Conservation (phyloP, 2,329 filamentous ascomycete species). For the Fusarium pilosicola region DNA sequence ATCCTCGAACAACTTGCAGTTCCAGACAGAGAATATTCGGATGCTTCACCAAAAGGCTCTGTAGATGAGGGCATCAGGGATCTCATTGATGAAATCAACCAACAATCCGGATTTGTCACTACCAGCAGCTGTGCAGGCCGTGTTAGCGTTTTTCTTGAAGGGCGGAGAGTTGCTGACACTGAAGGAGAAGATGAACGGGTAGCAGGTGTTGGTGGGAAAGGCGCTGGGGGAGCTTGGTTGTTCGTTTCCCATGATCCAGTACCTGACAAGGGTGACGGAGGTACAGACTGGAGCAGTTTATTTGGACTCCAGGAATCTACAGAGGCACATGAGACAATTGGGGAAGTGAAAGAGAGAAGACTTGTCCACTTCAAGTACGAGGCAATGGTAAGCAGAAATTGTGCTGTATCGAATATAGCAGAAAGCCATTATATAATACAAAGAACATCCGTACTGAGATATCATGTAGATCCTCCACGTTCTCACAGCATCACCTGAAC, state of each 20-base stretch:
- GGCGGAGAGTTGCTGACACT: conserved; percentile 58
- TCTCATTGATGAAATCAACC: conserved; percentile 83
- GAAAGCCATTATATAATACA: conserved; percentile 38
- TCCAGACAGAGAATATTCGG: conserved; percentile 77
- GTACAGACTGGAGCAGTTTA: conserved; percentile 46
- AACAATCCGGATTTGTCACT: conserved; percentile 79
- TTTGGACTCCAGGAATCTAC: conserved; percentile 43
- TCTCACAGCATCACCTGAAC: conserved; percentile 76
- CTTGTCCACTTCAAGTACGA: conserved; percentile 91
- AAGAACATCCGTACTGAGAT: conserved; percentile 38
- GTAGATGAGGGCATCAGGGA: conserved; percentile 82
- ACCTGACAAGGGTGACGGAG: conserved; percentile 40
- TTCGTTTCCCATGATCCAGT: conserved; percentile 87
- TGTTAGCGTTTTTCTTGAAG: conserved; percentile 89
- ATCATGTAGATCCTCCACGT: conserved; percentile 82
- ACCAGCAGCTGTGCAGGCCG: conserved; percentile 93
- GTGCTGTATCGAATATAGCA: not conserved
- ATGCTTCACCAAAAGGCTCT: conserved; percentile 88
- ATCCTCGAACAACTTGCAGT: conserved; percentile 77
- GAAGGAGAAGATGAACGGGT: conserved; percentile 45
- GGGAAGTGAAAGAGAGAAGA: conserved; percentile 51
- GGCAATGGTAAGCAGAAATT: conserved; percentile 79
- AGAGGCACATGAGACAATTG: conserved; percentile 37
- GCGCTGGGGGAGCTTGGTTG: conserved; percentile 84
- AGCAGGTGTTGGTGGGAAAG: conserved; percentile 82